Evolutionary conservation across 2,329 filamentous ascomycete species (phyloP), one percentile per base, ranked within the genome.

Genomic region (Helicocarpus griseus): DNA sequence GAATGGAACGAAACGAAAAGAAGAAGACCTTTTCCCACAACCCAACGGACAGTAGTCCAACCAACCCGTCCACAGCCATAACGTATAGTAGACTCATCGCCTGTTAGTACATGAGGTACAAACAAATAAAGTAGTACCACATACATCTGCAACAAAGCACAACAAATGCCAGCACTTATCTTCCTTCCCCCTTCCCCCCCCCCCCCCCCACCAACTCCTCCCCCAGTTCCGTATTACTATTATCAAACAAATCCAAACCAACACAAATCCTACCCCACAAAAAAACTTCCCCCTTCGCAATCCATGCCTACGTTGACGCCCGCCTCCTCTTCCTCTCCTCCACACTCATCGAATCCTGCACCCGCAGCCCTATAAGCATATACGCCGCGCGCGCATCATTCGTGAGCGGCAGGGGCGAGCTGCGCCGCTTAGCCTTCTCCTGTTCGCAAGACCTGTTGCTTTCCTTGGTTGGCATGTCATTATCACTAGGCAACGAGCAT

Each of bases 331-430:
- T 58, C 24, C 53, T 50, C 17, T 60, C 54, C 14, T 63, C 62
- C 6, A 39, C 53, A 5, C 54, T 54, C 44, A n/a, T 54, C 17
- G 58, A 58, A 36, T 67, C 60, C 50, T 66, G 63, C 45, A 64
- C 65, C 29, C 66, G 62, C 21, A 70, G 38, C 49, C 56, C 62
- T 21, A 70, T 56, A 50, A 70, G 56, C 21, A 68, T 65, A 57
- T 69, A 67, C 4, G 68, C 68, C 14, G 68, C 68, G 46, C 62
- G 64, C 19, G 69, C 61, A 47, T 69, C 67, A 19, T 59, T 58
- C 21, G 53, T 54, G 47, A 57, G 47, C 14, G 44, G 59, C 14
- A 49, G 53, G 45, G 13, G 61, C 57, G 36, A 70, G 61, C 14
- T 60, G 58, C 44, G 56, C 54, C 21, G 50, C 33, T 47, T 24